phyloP scores from a whole-genome alignment of 768 basidiomycete species.

The Leucosporidium creatinivorum region DNA sequence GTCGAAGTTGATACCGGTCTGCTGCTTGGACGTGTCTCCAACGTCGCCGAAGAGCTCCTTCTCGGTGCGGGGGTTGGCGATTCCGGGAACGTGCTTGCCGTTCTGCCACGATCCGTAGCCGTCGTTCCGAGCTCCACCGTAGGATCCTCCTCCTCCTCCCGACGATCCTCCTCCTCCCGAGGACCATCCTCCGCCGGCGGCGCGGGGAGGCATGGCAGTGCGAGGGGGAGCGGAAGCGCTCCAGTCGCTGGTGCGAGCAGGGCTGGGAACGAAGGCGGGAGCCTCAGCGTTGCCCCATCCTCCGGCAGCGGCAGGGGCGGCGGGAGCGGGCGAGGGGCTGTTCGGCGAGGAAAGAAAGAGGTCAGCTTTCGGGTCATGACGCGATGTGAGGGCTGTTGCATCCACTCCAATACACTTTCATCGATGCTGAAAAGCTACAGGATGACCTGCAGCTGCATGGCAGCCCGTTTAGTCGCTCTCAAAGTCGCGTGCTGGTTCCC shows the following conservation, averaged over 20 bases:
- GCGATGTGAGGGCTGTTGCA: background rate
- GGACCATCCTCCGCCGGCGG: constrained; percentile 13
- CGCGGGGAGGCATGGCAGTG: constrained; percentile 10
- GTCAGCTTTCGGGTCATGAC: background rate
- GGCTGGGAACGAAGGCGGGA: constrained; percentile 3
- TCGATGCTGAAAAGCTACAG: too few relatives aligned
- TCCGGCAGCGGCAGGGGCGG: background rate
- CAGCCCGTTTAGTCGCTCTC: too few relatives aligned
- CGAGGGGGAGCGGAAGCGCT: constrained; percentile 7
- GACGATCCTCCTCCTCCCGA: background rate
- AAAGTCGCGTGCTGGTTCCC: too few relatives aligned
- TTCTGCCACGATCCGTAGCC: constrained; percentile 75
- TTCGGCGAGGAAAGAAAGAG: background rate
- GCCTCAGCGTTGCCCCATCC: constrained; percentile 9
- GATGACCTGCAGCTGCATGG: too few relatives aligned
- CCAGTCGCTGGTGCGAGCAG: constrained; percentile 6
- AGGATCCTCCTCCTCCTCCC: constrained; percentile 20
- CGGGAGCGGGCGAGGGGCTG: background rate
- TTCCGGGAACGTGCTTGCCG: constrained; percentile 75
- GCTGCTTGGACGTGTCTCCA: constrained; percentile 74
- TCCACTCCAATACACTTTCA: too few relatives aligned
- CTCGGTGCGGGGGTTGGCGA: constrained; percentile 78
- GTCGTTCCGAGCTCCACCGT: constrained; percentile 40
- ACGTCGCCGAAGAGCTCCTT: constrained; percentile 92
- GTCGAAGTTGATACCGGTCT: constrained; percentile 99